Evolutionary conservation across 2,329 filamentous ascomycete genomes (phyloP).

Genomic region (Phyllosticta ampelicida): DNA sequence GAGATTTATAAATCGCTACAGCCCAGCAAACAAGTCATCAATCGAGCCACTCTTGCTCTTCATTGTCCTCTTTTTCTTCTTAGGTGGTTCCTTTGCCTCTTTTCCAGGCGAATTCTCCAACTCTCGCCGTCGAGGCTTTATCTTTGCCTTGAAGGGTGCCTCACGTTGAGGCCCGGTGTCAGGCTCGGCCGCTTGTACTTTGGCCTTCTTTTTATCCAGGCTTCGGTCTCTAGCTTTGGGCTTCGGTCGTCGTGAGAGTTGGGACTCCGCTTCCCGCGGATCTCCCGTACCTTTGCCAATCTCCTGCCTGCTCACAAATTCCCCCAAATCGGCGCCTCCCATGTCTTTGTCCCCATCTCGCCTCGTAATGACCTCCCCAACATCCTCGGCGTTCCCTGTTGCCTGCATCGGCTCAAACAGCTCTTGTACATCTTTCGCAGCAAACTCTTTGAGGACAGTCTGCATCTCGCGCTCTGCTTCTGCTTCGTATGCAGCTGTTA

Average conservation of each 20-base stretch:
- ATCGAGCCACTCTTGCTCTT: slow-evolving; percentile 3
- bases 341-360: neutral
- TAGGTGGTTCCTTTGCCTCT: neutral
- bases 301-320: neutral
- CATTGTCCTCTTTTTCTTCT: slow-evolving; percentile 9
- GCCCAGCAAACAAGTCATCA: slow-evolving; percentile 7
- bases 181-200: neutral
- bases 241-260: neutral
- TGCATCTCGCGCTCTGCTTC: slow-evolving; percentile 32
- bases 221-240: neutral
- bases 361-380: neutral
- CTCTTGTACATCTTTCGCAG: neutral
- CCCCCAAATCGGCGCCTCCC: neutral
- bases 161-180: neutral
- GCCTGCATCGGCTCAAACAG: neutral
- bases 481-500: slow-evolving; percentile 32
- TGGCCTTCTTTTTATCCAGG: neutral
- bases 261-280: neutral
- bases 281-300: neutral
- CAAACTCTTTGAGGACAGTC: slow-evolving; percentile 25
- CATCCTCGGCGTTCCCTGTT: neutral
- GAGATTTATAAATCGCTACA: no score
- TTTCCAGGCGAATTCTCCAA: neutral
- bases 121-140: neutral
- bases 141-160: neutral